These are phyloP conservation scores for Alternaria consortialis DNA, from an alignment of 2,329 filamentous ascomycete species.

Conservation along the genomic window DNA sequence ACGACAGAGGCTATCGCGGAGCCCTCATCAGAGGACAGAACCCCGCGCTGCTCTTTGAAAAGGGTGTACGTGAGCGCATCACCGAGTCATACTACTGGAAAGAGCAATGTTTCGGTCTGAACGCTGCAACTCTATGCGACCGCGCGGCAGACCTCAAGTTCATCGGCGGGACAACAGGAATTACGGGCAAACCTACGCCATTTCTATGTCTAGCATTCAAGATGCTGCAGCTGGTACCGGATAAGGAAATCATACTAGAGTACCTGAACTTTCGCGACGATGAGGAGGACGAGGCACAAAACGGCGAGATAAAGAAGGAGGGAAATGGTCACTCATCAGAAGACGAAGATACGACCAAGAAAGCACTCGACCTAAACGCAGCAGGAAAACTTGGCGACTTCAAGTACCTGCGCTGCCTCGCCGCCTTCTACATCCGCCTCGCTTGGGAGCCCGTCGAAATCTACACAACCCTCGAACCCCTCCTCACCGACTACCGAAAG, in stretches of 20 bases:
- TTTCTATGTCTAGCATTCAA: slow-evolving; percentile 97
- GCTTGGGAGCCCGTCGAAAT: slow-evolving; percentile 85
- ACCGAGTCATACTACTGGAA: slow-evolving; percentile 98
- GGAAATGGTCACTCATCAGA: slow-evolving; percentile 10
- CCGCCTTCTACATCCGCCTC: slow-evolving; percentile 90
- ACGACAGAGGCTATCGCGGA: slow-evolving; percentile 84
- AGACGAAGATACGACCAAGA: slow-evolving; percentile 14
- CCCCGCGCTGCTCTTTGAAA: slow-evolving; percentile 94
- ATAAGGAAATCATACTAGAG: slow-evolving; percentile 78
- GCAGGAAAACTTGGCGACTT: slow-evolving; percentile 55
- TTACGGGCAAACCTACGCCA: slow-evolving; percentile 84
- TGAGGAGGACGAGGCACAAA: slow-evolving; percentile 27
- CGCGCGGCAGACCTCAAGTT: slow-evolving; percentile 85
- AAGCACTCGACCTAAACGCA: slow-evolving; percentile 39
- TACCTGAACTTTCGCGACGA: slow-evolving; percentile 71
- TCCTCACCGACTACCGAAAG: slow-evolving; percentile 83
- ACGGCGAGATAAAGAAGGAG: slow-evolving; percentile 49
- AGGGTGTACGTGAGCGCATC: slow-evolving; percentile 93
- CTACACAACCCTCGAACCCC: slow-evolving; percentile 81
- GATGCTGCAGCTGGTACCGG: slow-evolving; percentile 85
- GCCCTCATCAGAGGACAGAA: slow-evolving; percentile 87
- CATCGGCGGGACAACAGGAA: slow-evolving; percentile 88
- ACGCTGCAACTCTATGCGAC: slow-evolving; percentile 81
- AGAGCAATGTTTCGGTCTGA: slow-evolving; percentile 96
- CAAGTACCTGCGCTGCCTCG: slow-evolving; percentile 86